A percentile compares a stretch with the other conserved stretches of the same genome.
phyloP scores from a whole-genome alignment of 805 yeast species.

The Saccharomycopsis synnaedendra region DNA sequence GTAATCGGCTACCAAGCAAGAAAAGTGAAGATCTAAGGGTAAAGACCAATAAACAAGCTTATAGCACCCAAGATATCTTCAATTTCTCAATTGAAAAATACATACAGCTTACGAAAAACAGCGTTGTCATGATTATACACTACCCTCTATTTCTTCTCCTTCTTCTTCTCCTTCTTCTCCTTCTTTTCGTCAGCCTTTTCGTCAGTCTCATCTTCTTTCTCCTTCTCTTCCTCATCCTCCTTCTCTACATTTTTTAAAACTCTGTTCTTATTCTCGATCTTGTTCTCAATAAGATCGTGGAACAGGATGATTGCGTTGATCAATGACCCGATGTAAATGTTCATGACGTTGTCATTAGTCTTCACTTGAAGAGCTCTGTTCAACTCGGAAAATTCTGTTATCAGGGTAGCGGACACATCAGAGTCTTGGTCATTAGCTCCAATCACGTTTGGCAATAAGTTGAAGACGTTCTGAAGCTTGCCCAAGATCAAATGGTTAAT shows the following conservation, averaged over 20 bases:
- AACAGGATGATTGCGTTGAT: conserved; percentile 93
- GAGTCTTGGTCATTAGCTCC: conserved; percentile 19
- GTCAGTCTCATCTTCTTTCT: not conserved
- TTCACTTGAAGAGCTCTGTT: conserved; percentile 79
- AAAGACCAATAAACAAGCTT: too few species aligned
- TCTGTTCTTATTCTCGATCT: conserved; percentile 62
- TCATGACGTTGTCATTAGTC: conserved; percentile 94
- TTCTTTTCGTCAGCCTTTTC: not conserved
- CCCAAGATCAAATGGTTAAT: conserved; percentile 86
- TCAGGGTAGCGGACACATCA: not conserved
- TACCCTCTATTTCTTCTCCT: conserved; percentile 16
- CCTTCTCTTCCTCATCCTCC: conserved; percentile 20
- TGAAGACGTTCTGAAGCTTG: conserved; percentile 88
- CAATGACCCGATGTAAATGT: conserved; percentile 77
- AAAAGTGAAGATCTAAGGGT: too few species aligned
- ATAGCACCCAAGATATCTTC: too few species aligned
- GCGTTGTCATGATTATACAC: too few species aligned
- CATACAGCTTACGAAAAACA: too few species aligned
- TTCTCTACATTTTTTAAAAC: conserved; percentile 14
- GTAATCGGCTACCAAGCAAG: too few species aligned
- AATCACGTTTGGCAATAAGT: conserved; percentile 72
- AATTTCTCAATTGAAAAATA: too few species aligned
- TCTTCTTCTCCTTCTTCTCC: not conserved
- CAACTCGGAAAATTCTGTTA: conserved; percentile 24
- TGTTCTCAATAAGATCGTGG: conserved; percentile 93